Conservation (phyloP, 352 stramenopile species). For the Pythium aquatile region DNA sequence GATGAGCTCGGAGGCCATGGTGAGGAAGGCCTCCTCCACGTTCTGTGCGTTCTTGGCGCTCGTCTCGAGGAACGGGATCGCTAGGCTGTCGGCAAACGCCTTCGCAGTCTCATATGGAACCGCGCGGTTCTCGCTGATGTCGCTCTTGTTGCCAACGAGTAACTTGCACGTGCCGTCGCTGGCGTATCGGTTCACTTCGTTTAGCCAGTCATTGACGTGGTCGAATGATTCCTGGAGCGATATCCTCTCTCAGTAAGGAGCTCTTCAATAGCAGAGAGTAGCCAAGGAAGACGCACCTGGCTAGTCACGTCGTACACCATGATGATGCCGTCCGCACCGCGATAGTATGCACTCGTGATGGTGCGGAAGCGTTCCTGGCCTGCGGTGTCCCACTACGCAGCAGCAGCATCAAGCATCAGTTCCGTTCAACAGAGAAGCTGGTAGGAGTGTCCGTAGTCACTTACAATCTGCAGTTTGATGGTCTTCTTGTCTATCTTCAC, state of each 20-base stretch:
- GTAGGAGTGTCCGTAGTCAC: constrained; percentile 17
- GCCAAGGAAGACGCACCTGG: constrained; percentile 40
- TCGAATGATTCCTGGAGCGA: constrained; percentile 95
- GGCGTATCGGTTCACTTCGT: constrained; percentile 98
- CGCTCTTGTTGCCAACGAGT: constrained; percentile 99
- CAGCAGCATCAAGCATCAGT: background rate
- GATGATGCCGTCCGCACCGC: constrained; percentile 97
- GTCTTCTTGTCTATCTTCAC: constrained; percentile 99
- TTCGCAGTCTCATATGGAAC: constrained; percentile 97
- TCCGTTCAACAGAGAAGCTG: background rate
- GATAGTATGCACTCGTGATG: constrained; percentile 99
- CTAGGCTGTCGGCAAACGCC: constrained; percentile 95
- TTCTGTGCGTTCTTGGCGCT: constrained; percentile 98
- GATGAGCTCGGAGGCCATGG: constrained; percentile 98
- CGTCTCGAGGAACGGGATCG: constrained; percentile 99
- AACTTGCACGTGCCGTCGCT: constrained; percentile 99
- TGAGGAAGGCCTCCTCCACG: constrained; percentile 99
- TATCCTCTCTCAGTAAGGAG: background rate
- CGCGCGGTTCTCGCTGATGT: constrained; percentile 95
- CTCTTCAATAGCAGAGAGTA: background rate
- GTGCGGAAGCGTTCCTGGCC: constrained; percentile 98
- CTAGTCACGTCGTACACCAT: constrained; percentile 99
- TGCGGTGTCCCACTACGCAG: constrained; percentile 94
- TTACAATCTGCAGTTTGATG: constrained; percentile 97
- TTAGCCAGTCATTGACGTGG: constrained; percentile 99